Conservation (phyloP, 768 basidiomycete genomes). For the Paxillus ammoniavirescens region DNA sequence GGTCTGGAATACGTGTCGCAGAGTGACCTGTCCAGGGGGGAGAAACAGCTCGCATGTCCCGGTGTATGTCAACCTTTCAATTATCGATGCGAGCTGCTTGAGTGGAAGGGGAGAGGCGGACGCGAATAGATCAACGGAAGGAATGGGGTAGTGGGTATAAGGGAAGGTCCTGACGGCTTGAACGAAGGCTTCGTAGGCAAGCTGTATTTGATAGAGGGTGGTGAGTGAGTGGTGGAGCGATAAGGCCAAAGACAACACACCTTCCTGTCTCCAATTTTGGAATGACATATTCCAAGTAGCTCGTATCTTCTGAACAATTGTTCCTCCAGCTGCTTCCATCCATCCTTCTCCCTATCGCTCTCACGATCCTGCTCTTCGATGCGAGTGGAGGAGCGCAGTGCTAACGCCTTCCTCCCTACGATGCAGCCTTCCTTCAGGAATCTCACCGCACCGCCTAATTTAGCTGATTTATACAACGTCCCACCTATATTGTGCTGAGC, state of each 20-base stretch:
- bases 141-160: conserved; percentile 33
- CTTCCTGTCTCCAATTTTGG: conserved; percentile 74
- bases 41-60: conserved; percentile 67
- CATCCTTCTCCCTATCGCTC: conserved; percentile 33
- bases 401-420: conserved; percentile 50
- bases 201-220: conserved; percentile 34
- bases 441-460: conserved; percentile 60
- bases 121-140: conserved; percentile 32
- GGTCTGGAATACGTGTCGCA: conserved; percentile 25
- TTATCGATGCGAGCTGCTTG: conserved; percentile 55
- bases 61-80: conserved; percentile 68
- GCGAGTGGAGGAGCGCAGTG: conserved; percentile 14
- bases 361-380: conserved; percentile 14
- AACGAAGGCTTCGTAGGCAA: conserved; percentile 57
- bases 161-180: conserved; percentile 55
- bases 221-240: background rate
- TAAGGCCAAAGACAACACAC: conserved; percentile 38
- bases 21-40: conserved; percentile 46
- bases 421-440: conserved; percentile 64
- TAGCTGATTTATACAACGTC: conserved; percentile 63
- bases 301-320: conserved; percentile 77
- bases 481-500: conserved; percentile 70
- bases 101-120: conserved; percentile 38
- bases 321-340: conserved; percentile 60
- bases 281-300: conserved; percentile 73